Conservation (phyloP, 805 yeast genomes). For the Yarrowia deformans region DNA sequence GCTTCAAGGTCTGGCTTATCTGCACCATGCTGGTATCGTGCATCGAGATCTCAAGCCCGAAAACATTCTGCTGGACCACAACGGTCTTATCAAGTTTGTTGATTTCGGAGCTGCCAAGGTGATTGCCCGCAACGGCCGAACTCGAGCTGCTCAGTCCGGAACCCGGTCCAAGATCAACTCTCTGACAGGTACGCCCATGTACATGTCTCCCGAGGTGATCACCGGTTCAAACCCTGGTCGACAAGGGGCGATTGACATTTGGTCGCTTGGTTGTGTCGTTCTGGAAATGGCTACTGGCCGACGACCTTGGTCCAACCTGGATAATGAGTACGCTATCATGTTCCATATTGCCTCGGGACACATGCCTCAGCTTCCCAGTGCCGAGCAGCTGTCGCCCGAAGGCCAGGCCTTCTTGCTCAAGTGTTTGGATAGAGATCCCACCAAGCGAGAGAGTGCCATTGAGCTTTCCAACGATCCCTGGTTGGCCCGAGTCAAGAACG, state of each 20-base stretch:
- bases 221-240: slow-evolving; percentile 72
- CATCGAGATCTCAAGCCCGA: slow-evolving; percentile 98
- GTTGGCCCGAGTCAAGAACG: slow-evolving; percentile 55
- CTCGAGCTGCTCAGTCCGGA: slow-evolving; percentile 44
- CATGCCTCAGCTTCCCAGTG: slow-evolving; percentile 80
- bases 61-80: slow-evolving; percentile 85
- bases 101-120: slow-evolving; percentile 99
- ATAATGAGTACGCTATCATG: slow-evolving; percentile 98
- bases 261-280: slow-evolving; percentile 97
- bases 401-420: slow-evolving; percentile 76
- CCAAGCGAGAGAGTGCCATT: slow-evolving; percentile 78
- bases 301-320: slow-evolving; percentile 95
- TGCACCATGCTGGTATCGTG: slow-evolving; percentile 94
- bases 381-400: slow-evolving; percentile 75
- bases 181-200: slow-evolving; percentile 97
- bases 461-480: slow-evolving; percentile 85
- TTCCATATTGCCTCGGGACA: slow-evolving; percentile 97
- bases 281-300: slow-evolving; percentile 96
- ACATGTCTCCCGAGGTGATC: slow-evolving; percentile 97
- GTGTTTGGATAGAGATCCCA: slow-evolving; percentile 85
- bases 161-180: slow-evolving; percentile 53
- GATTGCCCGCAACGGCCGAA: slow-evolving; percentile 53
- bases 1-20: slow-evolving; percentile 93
- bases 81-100: slow-evolving; percentile 92
- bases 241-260: slow-evolving; percentile 80